Conservation (phyloP, 2,329 filamentous ascomycete species). For the Botrytis elliptica region DNA sequence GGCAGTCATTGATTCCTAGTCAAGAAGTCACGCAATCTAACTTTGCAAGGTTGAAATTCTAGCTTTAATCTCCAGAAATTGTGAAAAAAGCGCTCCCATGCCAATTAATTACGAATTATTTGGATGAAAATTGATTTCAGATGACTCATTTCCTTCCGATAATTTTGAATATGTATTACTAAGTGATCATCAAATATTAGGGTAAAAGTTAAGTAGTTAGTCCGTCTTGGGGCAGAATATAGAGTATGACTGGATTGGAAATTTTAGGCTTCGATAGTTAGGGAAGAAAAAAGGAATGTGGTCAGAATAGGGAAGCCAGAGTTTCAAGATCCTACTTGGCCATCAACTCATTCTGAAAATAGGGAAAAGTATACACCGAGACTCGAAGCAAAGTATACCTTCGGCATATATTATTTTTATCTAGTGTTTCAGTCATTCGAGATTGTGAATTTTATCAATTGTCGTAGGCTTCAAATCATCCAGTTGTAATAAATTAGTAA, state of each 20-base stretch:
- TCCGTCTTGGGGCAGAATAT: background rate
- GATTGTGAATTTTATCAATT: background rate
- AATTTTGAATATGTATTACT: background rate
- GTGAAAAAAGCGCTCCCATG: background rate
- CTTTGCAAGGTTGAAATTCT: background rate
- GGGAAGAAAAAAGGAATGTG: background rate
- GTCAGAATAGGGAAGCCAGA: background rate
- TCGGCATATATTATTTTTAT: rapidly evolving
- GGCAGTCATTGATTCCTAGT: background rate
- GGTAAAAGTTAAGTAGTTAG: background rate
- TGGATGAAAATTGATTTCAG: background rate
- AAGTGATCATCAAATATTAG: background rate
- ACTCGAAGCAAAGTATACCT: background rate
- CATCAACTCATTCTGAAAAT: background rate
- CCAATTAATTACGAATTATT: background rate
- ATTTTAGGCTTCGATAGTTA: background rate
- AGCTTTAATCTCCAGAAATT: background rate
- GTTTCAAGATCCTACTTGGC: background rate
- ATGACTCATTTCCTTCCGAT: background rate
- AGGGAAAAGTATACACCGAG: rapidly evolving
- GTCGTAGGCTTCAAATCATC: background rate
- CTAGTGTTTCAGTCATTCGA: background rate
- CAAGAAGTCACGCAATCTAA: background rate
- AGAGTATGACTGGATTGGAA: background rate
- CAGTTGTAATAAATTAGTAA: background rate